Evolutionary conservation across 1,139 yeast species (phyloP).

Genomic region (Hemisphaericaspora xylanilytica): DNA sequence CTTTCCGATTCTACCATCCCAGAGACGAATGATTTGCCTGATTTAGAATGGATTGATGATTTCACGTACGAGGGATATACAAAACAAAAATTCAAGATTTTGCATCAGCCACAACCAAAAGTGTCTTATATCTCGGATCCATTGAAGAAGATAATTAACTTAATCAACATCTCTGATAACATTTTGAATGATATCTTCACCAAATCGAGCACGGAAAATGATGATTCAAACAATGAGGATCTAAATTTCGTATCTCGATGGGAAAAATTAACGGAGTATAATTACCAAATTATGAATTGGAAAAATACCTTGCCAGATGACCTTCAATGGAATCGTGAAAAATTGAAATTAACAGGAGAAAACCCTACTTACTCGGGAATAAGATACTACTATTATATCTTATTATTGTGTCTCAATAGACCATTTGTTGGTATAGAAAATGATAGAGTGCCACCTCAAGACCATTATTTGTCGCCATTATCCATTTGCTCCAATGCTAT

Average conservation of each 20-base stretch:
- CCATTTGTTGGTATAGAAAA: conserved; percentile 48
- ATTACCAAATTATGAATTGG: conserved; percentile 52
- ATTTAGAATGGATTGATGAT: conserved; percentile 54
- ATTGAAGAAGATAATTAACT: conserved; percentile 44
- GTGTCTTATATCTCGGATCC: conserved; percentile 46
- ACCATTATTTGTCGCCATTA: conserved; percentile 26
- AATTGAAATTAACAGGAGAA: conserved; percentile 45
- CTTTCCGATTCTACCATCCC: conserved; percentile 59
- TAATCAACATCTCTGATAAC: conserved; percentile 52
- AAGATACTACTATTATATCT: conserved; percentile 57
- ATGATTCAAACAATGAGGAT: conserved; percentile 27
- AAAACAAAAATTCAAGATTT: conserved; percentile 14
- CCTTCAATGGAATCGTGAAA: conserved; percentile 47
- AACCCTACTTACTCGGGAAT: conserved; percentile 51
- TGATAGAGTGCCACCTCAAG: conserved; percentile 9
- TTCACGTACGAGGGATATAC: conserved; percentile 34
- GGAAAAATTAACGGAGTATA: conserved; percentile 39
- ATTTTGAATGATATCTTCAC: conserved; percentile 56
- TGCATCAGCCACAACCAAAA: conserved; percentile 6
- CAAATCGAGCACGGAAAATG: conserved; percentile 25
- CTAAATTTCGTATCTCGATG: conserved; percentile 36
- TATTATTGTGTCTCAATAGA: conserved; percentile 54
- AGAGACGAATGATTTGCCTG: conserved; percentile 61
- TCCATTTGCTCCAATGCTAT: conserved; percentile 40
- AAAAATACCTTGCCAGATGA: conserved; percentile 46